Base-by-base conservation (phyloP, 495 filamentous ascomycete genomes). In the Podospora australis region DNA sequence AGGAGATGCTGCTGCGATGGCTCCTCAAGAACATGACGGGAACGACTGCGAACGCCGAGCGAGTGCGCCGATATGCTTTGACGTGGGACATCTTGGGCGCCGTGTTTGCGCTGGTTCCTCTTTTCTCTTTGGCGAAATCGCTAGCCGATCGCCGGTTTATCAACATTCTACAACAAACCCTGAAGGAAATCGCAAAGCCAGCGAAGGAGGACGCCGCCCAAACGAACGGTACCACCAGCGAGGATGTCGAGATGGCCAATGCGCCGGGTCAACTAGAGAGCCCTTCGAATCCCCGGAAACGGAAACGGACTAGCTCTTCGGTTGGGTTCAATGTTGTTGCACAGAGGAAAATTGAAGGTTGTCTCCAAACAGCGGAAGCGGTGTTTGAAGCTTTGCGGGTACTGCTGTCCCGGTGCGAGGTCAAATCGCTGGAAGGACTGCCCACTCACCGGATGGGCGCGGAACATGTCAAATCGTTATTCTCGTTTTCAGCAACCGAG, bases 1-100 rank as follows among this genome's bases (percentile, higher is more conserved):
- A 76, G 56, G 69, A 72, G 43, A 73, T 63, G 51, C 63, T 72
- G 53, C 39, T 73, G 49, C 67, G 71, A 59, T 72, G 68, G 67
- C 62, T 76, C 22, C 66, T 74, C 20, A 73, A 76, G 50, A 62
- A 69, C 38, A 74, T 73, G 71, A 65, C 62, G 25, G 67, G 69
- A 19, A 49, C 55, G 29, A 63, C 59, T 25, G 51, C 64, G 8
- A 62, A 55, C 44, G 66, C 70, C 49, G 71, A 74, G 48, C 63
- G 64, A 26, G 38, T 73, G 2, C 70, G 72, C 48, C 64, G 71
- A 25, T 73, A 66, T 48, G 64, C 71, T 14, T 52, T 63, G 1
- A 60, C 67, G 30, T 76, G 72, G 72, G 56, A 61, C 1, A 63
- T 73, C 28, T 43, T 76, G 20, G 57, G 57, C 42, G 59, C 60